These are phyloP conservation scores for Plasmodium yoelii DNA, from an alignment of 169 alveolate species.

Conservation along the genomic window DNA sequence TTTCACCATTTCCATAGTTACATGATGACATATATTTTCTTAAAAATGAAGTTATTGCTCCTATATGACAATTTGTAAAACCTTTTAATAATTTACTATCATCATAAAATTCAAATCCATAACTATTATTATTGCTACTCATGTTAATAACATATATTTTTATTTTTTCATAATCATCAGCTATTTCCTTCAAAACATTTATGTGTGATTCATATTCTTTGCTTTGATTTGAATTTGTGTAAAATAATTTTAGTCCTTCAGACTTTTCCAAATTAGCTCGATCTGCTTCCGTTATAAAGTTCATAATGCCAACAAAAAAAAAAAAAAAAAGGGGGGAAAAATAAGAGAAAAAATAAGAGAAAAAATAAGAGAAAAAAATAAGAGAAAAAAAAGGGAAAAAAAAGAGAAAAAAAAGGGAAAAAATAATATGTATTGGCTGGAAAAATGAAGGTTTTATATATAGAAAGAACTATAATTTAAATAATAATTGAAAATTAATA, in stretches of 20 bases:
- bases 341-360: background rate
- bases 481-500: background rate
- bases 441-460: background rate
- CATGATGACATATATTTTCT: constrained; percentile 12
- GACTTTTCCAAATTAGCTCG: constrained; percentile 11
- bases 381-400: background rate
- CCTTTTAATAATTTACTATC: constrained; percentile 25
- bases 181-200: constrained; percentile 31
- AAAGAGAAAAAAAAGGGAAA: background rate
- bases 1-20: background rate
- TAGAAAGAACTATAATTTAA: background rate
- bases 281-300: constrained; percentile 31
- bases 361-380: background rate
- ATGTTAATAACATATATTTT: constrained; percentile 36
- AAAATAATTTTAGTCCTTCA: constrained; percentile 45
- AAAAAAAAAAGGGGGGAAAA: background rate
- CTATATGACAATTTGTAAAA: constrained; percentile 22
- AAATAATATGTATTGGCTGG: background rate
- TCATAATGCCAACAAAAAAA: background rate
- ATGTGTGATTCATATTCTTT: constrained; percentile 54
- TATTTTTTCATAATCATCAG: constrained; percentile 29
- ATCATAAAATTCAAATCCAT: constrained; percentile 21
- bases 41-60: constrained; percentile 21
- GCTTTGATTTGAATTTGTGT: constrained; percentile 23
- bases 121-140: background rate